Conservation (phyloP, 345 rosid species). For the Citrus medica region DNA sequence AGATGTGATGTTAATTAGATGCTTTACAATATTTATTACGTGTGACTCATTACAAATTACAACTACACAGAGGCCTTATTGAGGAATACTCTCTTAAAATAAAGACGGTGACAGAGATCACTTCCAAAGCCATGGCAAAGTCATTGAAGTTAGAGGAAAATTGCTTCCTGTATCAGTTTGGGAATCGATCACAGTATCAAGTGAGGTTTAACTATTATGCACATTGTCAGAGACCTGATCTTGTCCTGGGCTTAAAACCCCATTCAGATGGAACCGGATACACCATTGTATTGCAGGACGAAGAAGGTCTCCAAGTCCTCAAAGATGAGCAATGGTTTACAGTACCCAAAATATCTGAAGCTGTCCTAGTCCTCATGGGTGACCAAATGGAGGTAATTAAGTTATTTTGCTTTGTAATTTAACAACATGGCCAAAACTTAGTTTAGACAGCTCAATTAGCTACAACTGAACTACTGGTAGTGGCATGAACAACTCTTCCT, state of each 20-base stretch:
- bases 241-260: constrained; percentile 48
- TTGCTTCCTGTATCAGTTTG: constrained; percentile 39
- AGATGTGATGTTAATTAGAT: neutral
- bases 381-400: constrained; percentile 49
- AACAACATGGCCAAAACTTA: neutral
- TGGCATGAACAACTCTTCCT: neutral
- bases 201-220: constrained; percentile 55
- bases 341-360: constrained; percentile 36
- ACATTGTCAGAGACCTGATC: constrained; percentile 42
- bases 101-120: constrained; percentile 25
- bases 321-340: constrained; percentile 41
- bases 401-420: neutral
- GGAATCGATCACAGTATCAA: constrained; percentile 28
- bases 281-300: constrained; percentile 46
- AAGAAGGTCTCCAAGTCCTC: constrained; percentile 46
- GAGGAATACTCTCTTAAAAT: constrained; percentile 30
- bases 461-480: neutral
- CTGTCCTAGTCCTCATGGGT: constrained; percentile 42
- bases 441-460: neutral
- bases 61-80: constrained; percentile 25
- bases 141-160: constrained; percentile 41
- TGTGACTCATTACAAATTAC: neutral
- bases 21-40: neutral
- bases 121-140: constrained; percentile 47
- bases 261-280: constrained; percentile 51